Base-by-base conservation (phyloP, 1,139 yeast species). In the Diutina siamensis region DNA sequence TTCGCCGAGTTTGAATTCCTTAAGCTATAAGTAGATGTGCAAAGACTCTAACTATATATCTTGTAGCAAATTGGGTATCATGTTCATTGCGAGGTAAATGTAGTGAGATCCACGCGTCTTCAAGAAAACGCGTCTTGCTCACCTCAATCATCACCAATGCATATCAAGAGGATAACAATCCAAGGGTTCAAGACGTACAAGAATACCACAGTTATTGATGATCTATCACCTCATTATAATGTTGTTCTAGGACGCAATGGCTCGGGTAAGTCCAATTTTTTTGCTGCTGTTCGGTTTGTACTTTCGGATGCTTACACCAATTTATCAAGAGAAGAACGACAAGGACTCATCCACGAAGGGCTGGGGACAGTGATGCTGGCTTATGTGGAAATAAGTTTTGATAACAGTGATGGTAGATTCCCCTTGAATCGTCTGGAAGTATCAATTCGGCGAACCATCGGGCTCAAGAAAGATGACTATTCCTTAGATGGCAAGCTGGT, bases 231-330 rank as follows among this genome's bases (percentile, higher is more conserved):
- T 0, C 76, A 78, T 49, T 85, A 83, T 59, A 92, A 92, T 62
- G 95, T 89, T 27, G 88, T 92, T 13, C 87, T 92, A 28, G 99
- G 99, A 3, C 68, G 96, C 46, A 92, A 92, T 62, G 99, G 99
- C 15, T 84, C 96, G 7, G 99, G 99, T 15, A 92, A 92, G 61
- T 86, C 96, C 45, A 92, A 92, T 62, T 85, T 94, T 64, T 92
- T 92, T 62, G 92, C 96, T 17, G 98, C 98, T 10, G 85, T 92
- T 48, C 70, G 97, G 50, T 94, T 89, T 63, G 97, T 89, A 9
- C 64, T 92, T 36, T 83, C 95, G 47, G 97, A 89, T 60, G 95
- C 94, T 32, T 86, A 86, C 59, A 83, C 87, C 2, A 84, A 86
- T 57, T 75, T 89, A 80, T 72, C 83, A n/a, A 69, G 94, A 51